Evolutionary conservation across 441 rosid species (phyloP).

Genomic region (Eruca vesicaria): DNA sequence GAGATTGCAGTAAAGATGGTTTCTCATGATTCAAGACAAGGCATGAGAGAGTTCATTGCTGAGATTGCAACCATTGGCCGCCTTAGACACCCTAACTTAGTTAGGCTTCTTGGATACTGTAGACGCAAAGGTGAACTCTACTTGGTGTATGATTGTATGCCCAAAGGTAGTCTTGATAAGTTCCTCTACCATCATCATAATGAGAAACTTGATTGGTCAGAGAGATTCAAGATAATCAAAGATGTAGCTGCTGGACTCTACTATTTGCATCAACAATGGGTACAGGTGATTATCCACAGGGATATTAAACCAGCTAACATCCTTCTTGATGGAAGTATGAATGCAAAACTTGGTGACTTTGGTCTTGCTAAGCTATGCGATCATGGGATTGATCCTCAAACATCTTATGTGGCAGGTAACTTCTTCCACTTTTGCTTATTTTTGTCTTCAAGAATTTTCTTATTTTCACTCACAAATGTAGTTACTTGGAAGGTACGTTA

Average conservation of each 20-base stretch:
- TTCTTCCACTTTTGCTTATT: not conserved
- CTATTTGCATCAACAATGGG: constrained; percentile 52
- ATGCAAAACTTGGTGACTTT: constrained; percentile 29
- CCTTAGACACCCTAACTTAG: constrained; percentile 28
- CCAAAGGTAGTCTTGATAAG: constrained; percentile 48
- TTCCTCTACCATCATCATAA: constrained; percentile 17
- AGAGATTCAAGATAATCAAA: constrained; percentile 44
- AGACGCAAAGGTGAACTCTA: constrained; percentile 17
- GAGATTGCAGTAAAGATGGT: constrained; percentile 44
- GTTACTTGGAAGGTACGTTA: constrained; percentile 13
- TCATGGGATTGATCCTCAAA: constrained; percentile 24
- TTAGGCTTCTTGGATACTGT: constrained; percentile 26
- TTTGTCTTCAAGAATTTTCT: not conserved
- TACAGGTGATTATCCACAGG: constrained; percentile 55
- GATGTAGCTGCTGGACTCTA: constrained; percentile 54
- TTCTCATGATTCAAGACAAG: constrained; percentile 40
- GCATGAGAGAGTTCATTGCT: constrained; percentile 36
- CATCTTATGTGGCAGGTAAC: constrained; percentile 21
- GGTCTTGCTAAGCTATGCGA: constrained; percentile 28
- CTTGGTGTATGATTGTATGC: constrained; percentile 33
- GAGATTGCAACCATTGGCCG: constrained; percentile 42
- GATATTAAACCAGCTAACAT: constrained; percentile 54
- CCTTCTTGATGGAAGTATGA: constrained; percentile 35
- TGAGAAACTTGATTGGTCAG: constrained; percentile 38
- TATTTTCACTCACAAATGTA: not conserved